A percentile compares a stretch with the other conserved stretches of the same genome.
These are phyloP conservation scores for Colletotrichum lindemuthianum DNA, from an alignment of 2,329 filamentous ascomycete species.

Conservation along the genomic window DNA sequence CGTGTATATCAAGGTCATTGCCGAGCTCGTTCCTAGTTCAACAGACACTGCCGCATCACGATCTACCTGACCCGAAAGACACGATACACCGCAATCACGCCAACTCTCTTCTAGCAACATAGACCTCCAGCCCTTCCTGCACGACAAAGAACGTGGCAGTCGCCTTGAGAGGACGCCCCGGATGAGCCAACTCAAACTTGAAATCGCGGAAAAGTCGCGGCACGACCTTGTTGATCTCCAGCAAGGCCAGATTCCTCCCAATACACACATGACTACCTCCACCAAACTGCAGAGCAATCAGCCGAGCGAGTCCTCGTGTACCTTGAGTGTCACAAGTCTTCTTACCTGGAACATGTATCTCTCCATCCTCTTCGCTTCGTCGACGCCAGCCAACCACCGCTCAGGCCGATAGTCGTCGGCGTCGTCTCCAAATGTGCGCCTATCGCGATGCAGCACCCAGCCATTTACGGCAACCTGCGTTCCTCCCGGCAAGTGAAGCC, in stretches of 20 bases:
- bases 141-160: conserved; percentile 69
- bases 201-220: conserved; percentile 65
- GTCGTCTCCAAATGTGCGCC: conserved; percentile 59
- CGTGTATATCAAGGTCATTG: too few species aligned
- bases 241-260: conserved; percentile 62
- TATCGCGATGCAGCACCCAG: conserved; percentile 63
- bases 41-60: too few species aligned
- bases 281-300: conserved; percentile 55
- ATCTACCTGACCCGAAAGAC: neutral
- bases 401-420: conserved; percentile 63
- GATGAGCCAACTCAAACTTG: conserved; percentile 62
- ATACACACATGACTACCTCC: conserved; percentile 65
- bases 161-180: conserved; percentile 59
- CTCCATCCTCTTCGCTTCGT: conserved; percentile 58
- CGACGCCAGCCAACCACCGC: conserved; percentile 62
- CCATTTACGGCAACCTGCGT: conserved; percentile 64
- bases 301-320: neutral
- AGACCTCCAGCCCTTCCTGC: conserved; percentile 65
- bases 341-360: conserved; percentile 65
- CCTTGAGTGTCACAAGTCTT: conserved; percentile 24
- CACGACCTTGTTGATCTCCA: conserved; percentile 69
- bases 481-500: conserved; percentile 60
- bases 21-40: too few species aligned
- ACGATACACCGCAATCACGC: neutral
- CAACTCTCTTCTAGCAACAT: conserved; percentile 46